Evolutionary conservation across 1,284 basidiomycete genomes (phyloP), one percentile per base, ranked within the genome.

Genomic region (Volvariella surrecta): DNA sequence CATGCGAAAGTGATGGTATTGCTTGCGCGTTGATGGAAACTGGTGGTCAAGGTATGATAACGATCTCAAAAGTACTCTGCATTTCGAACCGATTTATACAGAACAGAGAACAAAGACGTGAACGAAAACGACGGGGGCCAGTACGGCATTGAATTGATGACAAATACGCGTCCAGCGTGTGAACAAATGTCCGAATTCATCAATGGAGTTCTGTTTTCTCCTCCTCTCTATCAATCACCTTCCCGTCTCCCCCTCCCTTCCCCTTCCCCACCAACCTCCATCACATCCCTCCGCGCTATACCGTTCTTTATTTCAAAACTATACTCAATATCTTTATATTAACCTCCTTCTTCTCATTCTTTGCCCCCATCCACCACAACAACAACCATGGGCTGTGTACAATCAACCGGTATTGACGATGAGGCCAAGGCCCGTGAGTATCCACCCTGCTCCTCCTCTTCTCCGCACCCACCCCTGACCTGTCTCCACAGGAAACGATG

Each of bases 361-460:
- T 45, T 45, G 34, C 17, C 37, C 32, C 17, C 34, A 17, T 19
- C 24, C 13, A 22, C 20, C 16, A 10, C 39, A 31, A 42, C 21
- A 3, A 11, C 18, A 46, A 49, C 34, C 45, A 88, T 88, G 85
- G 84, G 85, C 65, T 88, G 85, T 55, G 77, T 77, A 18, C 79
- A 84, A 60, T 84, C 80, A 44, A 67, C 81, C 32, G 72, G 70
- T 47, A 65, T 82, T 53, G 83, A 88, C 58, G 79, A 79, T 52
- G 82, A 85, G 70, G 86, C 85, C 49, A 88, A 83, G 67, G 83
- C 84, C 61, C 82, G 85, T 89, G 51, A 64, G 86, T 85, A 44
- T 7, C 40, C 16, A 37, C 32, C 20, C 41, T 37, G 4, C 31
- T 30, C n/a, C 22, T 22, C 7, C 19, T 19, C 31, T 3, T 13